Evolutionary conservation across 352 stramenopile genomes (phyloP).

Genomic region (Phytophthora constricta): DNA sequence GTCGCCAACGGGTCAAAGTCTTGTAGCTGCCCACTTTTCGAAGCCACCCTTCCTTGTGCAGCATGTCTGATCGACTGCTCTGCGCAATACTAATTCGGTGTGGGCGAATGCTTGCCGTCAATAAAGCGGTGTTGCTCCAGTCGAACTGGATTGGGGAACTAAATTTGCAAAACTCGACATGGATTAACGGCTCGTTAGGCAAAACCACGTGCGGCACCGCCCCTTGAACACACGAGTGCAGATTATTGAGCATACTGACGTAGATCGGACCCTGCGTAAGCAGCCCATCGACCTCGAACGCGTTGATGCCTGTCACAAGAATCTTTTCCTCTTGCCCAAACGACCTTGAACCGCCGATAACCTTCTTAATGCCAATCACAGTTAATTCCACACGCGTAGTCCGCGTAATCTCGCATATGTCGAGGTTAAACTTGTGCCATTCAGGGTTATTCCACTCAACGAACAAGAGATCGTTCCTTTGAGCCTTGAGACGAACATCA

Average conservation of each 20-base stretch:
- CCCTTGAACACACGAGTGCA: slow-evolving; percentile 66
- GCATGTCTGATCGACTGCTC: slow-evolving; percentile 35
- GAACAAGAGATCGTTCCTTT: slow-evolving; percentile 70
- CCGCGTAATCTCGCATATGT: slow-evolving; percentile 71
- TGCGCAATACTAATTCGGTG: slow-evolving; percentile 29
- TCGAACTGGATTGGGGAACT: slow-evolving; percentile 66
- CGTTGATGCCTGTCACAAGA: slow-evolving; percentile 78
- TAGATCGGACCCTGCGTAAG: slow-evolving; percentile 68
- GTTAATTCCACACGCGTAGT: slow-evolving; percentile 79
- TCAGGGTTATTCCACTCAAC: slow-evolving; percentile 72
- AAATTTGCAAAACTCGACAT: slow-evolving; percentile 70
- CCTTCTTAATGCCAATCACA: slow-evolving; percentile 68
- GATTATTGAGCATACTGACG: slow-evolving; percentile 76
- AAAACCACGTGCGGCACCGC: slow-evolving; percentile 71
- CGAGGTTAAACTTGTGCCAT: slow-evolving; percentile 81
- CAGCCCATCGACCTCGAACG: slow-evolving; percentile 75
- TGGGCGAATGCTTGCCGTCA: slow-evolving; percentile 22
- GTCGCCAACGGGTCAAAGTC: slow-evolving; percentile 66
- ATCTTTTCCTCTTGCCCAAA: slow-evolving; percentile 63
- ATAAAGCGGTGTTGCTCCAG: slow-evolving; percentile 46
- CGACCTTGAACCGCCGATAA: slow-evolving; percentile 35
- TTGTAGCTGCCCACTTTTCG: slow-evolving; percentile 76
- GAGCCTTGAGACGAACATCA: slow-evolving; percentile 68
- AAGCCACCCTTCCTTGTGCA: slow-evolving; percentile 81
- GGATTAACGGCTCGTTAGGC: slow-evolving; percentile 66